phyloP scores from a whole-genome alignment of 345 rosid genomes.

The Tarenaya hassleriana region DNA sequence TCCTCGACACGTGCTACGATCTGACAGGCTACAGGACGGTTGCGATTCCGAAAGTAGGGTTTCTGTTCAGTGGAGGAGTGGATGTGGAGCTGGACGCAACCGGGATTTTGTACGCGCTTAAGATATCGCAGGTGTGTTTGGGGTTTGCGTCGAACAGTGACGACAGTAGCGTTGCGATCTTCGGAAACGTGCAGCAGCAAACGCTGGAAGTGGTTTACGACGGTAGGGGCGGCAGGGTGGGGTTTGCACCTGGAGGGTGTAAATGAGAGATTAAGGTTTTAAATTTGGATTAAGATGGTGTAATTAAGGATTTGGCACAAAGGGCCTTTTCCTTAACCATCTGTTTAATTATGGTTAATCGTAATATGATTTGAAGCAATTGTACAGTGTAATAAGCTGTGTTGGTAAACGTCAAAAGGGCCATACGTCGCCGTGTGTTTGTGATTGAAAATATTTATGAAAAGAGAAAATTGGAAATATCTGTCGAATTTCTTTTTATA shows the following conservation, averaged over 20 bases:
- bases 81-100: constrained; percentile 36
- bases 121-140: constrained; percentile 56
- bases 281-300: too few relatives aligned
- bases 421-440: too few relatives aligned
- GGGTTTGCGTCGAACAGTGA: constrained; percentile 69
- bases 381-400: too few relatives aligned
- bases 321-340: constrained; percentile 19
- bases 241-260: constrained; percentile 61
- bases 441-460: too few relatives aligned
- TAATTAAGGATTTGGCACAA: constrained; percentile 13
- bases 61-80: constrained; percentile 41
- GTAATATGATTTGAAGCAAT: too few relatives aligned
- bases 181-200: constrained; percentile 73
- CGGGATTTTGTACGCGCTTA: constrained; percentile 42
- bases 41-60: constrained; percentile 42
- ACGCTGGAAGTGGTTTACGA: constrained; percentile 72
- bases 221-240: constrained; percentile 47
- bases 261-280: constrained; percentile 19
- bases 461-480: too few relatives aligned
- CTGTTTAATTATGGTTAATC: constrained; percentile 3
- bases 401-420: too few relatives aligned
- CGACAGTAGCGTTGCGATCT: constrained; percentile 39
- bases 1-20: constrained; percentile 81
- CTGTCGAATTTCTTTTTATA: too few relatives aligned
- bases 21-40: constrained; percentile 31